Base-by-base conservation (phyloP, 2,329 filamentous ascomycete species). In the Botryotinia calthae region DNA sequence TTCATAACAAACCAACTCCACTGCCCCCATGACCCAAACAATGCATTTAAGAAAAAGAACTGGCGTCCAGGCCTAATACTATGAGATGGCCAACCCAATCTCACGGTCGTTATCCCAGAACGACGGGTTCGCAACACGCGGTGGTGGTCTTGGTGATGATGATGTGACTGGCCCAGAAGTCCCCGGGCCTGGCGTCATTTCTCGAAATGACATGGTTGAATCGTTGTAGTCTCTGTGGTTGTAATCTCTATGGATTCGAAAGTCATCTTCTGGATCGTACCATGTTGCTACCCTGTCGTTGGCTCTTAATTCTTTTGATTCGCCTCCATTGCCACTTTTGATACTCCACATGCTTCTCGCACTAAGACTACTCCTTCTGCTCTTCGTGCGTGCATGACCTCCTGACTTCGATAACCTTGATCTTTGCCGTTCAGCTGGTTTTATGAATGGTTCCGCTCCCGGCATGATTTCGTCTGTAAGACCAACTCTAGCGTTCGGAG, bases 391-490 rank as follows among this genome's bases (percentile, higher is more conserved):
- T 14, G 63, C 28, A 75, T 80, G 79, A 40, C 78, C 75, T 8
- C 76, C 77, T 58, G 77, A 71, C 72, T 90, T 90, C 56, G 85
- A 85, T 6, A 89, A 80, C 28, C 87, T 85, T 6, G 87, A 87
- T 4, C 84, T 82, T 22, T 87, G 85, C 18, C 87, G 85, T 79
- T 85, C 89, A 1, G 86, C 82, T 18, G 83, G 82, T 12, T 85
- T 81, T 44, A 91, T 79, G 75, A 89, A 91, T 5, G 89, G 87
- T 63, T 86, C 86, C 73, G 87, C 89, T 48, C 89, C 89, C 8
- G 88, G 88, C 4, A 90, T 80, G 1, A 85, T 81, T 76, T 90
- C 87, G 74, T 91, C 89, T 3, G 89, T 91, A 9, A 91, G 84
- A 25, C 89, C 89, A 1, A 84, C 85, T 31, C 89, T 83, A n/a